Evolutionary conservation across 169 alveolate genomes (phyloP), one percentile per base, ranked within the genome.

Genomic region (Eimeria brunetti): DNA sequence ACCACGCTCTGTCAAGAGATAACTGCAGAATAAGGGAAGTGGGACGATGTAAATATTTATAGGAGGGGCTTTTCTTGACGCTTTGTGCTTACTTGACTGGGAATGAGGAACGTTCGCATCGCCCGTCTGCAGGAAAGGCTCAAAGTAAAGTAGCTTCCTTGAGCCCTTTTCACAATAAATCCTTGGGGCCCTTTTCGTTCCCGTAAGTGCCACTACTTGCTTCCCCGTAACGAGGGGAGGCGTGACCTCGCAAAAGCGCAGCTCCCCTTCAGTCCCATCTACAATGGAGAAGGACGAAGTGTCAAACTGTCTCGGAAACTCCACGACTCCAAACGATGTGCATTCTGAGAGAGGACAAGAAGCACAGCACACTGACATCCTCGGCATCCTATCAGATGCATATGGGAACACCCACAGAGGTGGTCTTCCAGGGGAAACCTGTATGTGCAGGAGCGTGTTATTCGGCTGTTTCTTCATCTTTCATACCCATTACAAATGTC

Each of bases 141-240:
- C 83, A 18, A 86, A 86, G 69, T 41, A 46, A 12, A 86, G 93
- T 24, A 86, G 71, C 12, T 27, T 44, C 7, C 27, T 41, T 22
- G 93, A 62, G 3, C 30, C 64, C 41, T 38, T 86, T 12, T 86
- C 67, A 53, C 93, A 86, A 62, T 24, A 86, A 9, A 86, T 86
- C 46, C 33, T 24, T 20, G 93, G 93, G 9, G 83, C 93, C 83
- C 78, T 60, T 22, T 27, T 62, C 22, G 16, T 41, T 6, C 64
- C 58, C 16, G 69, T 27, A 14, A 86, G 51, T 44, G 93, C 93
- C 71, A 86, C 83, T n/a, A 49, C 36, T 64, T 86, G 93, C 75
- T 64, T 86, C 18, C 93, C 93, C 49, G 83, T 64, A 44, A 64
- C 93, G 30, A 60, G 53, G 8, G 78, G 93, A 46, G 93, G 93